A percentile compares a stretch with the other conserved stretches of the same genome.
Evolutionary conservation across 1,284 basidiomycete genomes (phyloP).

Genomic region (Malassezia equina): DNA sequence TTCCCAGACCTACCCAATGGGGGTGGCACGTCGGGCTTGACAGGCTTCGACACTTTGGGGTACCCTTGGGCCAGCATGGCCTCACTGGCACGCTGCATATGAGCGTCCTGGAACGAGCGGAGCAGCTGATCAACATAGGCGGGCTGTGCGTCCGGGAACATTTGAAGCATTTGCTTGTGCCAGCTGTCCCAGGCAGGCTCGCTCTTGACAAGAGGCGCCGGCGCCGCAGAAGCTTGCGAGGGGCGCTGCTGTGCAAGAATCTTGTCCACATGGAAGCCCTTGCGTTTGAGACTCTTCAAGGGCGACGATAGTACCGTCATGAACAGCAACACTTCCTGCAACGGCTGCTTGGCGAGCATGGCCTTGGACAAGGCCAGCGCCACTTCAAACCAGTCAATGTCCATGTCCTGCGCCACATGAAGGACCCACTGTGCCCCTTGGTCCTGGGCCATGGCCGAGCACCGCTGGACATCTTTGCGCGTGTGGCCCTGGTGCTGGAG

Average conservation of each 20-base stretch:
- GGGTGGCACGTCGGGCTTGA: not conserved
- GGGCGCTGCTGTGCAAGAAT: constrained; percentile 67
- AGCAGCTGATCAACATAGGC: constrained; percentile 34
- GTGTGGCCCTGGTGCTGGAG: constrained; percentile 26
- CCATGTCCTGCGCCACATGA: constrained; percentile 63
- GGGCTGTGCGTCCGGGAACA: constrained; percentile 47
- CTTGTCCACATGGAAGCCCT: constrained; percentile 72
- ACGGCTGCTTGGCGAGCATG: constrained; percentile 35
- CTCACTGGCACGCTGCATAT: constrained; percentile 42
- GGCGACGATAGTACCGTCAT: constrained; percentile 89
- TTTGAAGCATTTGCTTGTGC: constrained; percentile 29
- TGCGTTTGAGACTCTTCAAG: constrained; percentile 66
- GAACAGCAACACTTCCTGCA: constrained; percentile 57
- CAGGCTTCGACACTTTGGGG: constrained; percentile 14
- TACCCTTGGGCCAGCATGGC: constrained; percentile 34
- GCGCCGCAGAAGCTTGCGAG: constrained; percentile 29
- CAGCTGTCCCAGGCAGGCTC: constrained; percentile 6
- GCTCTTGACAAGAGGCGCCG: constrained; percentile 18
- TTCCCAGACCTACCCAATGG: too few species aligned
- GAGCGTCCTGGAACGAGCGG: constrained; percentile 29
- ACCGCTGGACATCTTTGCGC: constrained; percentile 35
- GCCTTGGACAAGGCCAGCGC: constrained; percentile 37
- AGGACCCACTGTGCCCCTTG: constrained; percentile 58
- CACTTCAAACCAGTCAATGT: constrained; percentile 79
- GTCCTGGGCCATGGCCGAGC: constrained; percentile 33